These are phyloP conservation scores for Trypanosoma melophagium DNA, from an alignment of 208 protist species.

Conservation along the genomic window DNA sequence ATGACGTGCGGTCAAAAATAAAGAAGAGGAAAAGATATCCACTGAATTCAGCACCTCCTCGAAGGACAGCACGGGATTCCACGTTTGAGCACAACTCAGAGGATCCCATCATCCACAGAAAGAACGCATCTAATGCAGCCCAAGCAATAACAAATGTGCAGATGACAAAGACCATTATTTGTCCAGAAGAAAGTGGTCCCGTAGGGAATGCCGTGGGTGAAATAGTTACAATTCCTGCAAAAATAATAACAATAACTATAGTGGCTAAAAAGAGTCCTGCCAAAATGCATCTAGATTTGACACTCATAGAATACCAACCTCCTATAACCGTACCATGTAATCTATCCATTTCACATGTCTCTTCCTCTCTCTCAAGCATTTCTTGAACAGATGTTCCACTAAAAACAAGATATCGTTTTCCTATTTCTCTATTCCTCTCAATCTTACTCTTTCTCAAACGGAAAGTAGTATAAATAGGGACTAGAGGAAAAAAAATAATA, in stretches of 20 bases:
- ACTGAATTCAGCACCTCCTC: conserved; percentile 23
- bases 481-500: too few relatives aligned
- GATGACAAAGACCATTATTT: conserved; percentile 30
- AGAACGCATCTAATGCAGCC: not conserved
- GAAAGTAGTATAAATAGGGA: too few relatives aligned
- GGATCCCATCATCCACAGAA: not conserved
- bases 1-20: conserved; percentile 36
- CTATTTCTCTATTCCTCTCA: too few relatives aligned
- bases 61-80: conserved; percentile 3
- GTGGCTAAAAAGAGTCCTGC: not conserved
- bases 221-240: not conserved
- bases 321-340: not conserved
- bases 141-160: conserved; percentile 25
- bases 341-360: not conserved
- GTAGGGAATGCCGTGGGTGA: conserved; percentile 13
- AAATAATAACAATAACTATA: not conserved
- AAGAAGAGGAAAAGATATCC: conserved; percentile 39
- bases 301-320: not conserved
- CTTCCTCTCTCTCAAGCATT: conserved; percentile 1
- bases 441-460: too few relatives aligned
- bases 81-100: not conserved
- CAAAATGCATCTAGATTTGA: not conserved
- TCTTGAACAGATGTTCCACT: too few relatives aligned
- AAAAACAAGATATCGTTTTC: too few relatives aligned
- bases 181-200: conserved; percentile 32